These are phyloP conservation scores for Ulota crispa DNA, from an alignment of 225 moss, liverwort and hornwort genomes.

Conservation along the genomic window DNA sequence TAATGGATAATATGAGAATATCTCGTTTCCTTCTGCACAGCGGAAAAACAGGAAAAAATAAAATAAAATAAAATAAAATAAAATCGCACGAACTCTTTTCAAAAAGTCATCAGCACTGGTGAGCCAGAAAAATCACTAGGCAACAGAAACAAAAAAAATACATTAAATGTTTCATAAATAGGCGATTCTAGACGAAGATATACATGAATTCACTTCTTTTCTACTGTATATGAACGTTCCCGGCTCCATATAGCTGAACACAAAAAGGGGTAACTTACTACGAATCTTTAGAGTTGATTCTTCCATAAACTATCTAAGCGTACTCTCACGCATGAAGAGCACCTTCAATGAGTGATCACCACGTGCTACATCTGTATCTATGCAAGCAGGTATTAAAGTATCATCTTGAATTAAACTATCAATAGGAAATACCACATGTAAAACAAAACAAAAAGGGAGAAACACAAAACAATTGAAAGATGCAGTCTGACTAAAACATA, in stretches of 20 bases:
- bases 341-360: slow-evolving; percentile 9
- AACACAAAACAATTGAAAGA: background rate
- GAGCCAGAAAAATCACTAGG: background rate
- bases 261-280: background rate
- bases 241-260: background rate
- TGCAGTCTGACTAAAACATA: background rate
- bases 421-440: background rate
- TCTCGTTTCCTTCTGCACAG: background rate
- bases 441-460: background rate
- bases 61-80: no score
- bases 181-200: background rate
- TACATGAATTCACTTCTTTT: background rate
- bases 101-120: background rate
- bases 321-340: slow-evolving; percentile 15
- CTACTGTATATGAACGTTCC: background rate
- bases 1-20: background rate
- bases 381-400: background rate
- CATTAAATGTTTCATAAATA: background rate
- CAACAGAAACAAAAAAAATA: background rate
- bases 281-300: background rate
- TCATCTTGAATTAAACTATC: background rate
- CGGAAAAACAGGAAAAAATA: background rate
- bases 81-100: background rate
- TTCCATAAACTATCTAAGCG: background rate
- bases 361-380: slow-evolving; percentile 17